Conservation (phyloP, 1,139 yeast genomes). For the Kodamaea plutei region DNA sequence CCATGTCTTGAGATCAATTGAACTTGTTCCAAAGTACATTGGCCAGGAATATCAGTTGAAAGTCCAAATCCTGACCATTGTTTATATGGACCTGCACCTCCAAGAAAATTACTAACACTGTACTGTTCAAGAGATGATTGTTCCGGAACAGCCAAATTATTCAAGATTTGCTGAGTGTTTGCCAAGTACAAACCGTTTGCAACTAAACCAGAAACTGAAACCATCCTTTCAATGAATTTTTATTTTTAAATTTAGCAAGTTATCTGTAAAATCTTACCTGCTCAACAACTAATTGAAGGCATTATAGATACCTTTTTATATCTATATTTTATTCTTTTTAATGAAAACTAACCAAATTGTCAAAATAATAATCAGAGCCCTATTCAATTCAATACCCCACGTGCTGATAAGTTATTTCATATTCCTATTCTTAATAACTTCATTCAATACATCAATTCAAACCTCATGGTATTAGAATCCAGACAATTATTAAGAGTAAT, state of each 20-base stretch:
- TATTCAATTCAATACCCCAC: too few species aligned
- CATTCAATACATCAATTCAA: too few species aligned
- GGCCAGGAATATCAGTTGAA: slow-evolving; percentile 28
- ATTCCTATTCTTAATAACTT: too few species aligned
- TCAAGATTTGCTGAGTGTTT: slow-evolving; percentile 5
- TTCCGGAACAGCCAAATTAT: slow-evolving; percentile 25
- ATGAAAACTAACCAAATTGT: too few species aligned
- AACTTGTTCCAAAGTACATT: slow-evolving; percentile 33
- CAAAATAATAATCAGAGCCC: too few species aligned
- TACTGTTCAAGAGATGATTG: slow-evolving; percentile 28
- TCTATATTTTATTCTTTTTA: neutral
- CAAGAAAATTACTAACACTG: slow-evolving; percentile 29
- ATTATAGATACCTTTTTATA: neutral
- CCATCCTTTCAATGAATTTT: too few species aligned
- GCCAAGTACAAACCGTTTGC: slow-evolving; percentile 6
- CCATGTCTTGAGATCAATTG: slow-evolving; percentile 37
- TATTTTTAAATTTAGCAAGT: too few species aligned
- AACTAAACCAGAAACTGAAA: slow-evolving; percentile 7
- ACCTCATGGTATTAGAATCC: too few species aligned
- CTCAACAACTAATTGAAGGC: too few species aligned
- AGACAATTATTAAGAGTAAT: too few species aligned
- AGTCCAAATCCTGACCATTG: slow-evolving; percentile 34
- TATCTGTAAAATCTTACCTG: too few species aligned
- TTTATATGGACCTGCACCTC: slow-evolving; percentile 36
- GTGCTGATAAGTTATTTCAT: too few species aligned